Evolutionary conservation across 1,284 basidiomycete species (phyloP), one percentile per base, ranked within the genome.

Genomic region (Calocybe gambosa): DNA sequence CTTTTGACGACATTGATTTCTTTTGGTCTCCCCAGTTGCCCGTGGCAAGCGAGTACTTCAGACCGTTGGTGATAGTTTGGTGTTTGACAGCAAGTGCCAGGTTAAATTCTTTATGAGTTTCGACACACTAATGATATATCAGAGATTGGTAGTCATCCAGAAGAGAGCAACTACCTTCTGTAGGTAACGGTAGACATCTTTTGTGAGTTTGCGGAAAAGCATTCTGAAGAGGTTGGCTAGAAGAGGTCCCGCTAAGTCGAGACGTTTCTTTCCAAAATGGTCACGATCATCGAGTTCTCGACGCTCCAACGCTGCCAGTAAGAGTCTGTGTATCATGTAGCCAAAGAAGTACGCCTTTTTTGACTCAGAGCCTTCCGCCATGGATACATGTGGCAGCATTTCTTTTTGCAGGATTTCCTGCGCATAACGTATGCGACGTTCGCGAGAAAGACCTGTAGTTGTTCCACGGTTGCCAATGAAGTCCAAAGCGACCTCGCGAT

Each of bases 301-400:
- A 46, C 96, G 78, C 62, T 98, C 94, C 58, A 99, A 69, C 13
- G 93, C 93, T 34, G 96, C 94, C 13, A 97, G 80, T 4, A 97
- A 72, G 20, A 99, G 75, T 49, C 96, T 85, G 69, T 99, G 95
- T 42, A 98, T 90, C 95, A 99, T 99, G 68, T 98, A 99, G n/a
- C 96, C 96, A 53, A 99, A 93, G 78, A 99, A 99, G 69, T 94
- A 99, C 2, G 96, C 96, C 67, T 99, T 99, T 73, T 96, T 96
- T 33, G 91, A 94, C 68, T 96, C 92, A 28, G 93, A 94, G 7
- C 94, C 94, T 64, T 96, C 93, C 1, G 85, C 81, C 78, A 94
- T 95, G 2, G 95, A 95, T 21, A 99, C 86, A 63, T 99, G 96
- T 0, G 96, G 96, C 39, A 99, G 65, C 89, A 99, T 95, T 69